These are phyloP conservation scores for Metroxylon sagu DNA, from an alignment of 176 grass and related monocot genomes.

Conservation along the genomic window DNA sequence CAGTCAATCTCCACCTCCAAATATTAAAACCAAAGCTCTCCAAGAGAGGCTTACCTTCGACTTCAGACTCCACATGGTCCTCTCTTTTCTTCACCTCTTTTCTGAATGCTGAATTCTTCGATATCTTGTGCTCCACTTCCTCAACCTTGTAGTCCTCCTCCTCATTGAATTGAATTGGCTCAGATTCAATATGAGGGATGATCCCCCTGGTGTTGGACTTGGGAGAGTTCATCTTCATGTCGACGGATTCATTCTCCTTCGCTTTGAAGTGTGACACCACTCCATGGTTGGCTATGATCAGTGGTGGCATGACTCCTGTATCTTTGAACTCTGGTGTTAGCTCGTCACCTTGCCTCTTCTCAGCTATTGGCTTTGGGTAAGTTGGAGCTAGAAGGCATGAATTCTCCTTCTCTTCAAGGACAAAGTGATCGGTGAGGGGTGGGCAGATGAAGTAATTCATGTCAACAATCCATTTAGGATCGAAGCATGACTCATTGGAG, in stretches of 20 bases:
- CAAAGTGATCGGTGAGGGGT: slow-evolving; percentile 13
- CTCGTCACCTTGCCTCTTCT: neutral
- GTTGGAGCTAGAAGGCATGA: neutral
- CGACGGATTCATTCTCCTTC: slow-evolving; percentile 6
- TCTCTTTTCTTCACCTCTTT: neutral
- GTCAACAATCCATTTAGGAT: slow-evolving; percentile 29
- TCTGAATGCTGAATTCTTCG: neutral
- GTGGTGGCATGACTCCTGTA: slow-evolving; percentile 7
- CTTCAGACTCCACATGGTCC: slow-evolving; percentile 5
- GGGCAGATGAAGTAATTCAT: slow-evolving; percentile 49
- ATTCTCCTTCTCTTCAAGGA: neutral
- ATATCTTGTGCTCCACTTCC: slow-evolving; percentile 14
- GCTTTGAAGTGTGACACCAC: slow-evolving; percentile 15
- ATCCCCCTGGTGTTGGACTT: neutral
- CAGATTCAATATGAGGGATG: neutral
- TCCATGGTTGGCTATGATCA: neutral
- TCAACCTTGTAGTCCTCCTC: slow-evolving; percentile 23
- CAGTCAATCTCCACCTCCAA: slow-evolving; percentile 36
- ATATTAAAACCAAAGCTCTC: slow-evolving; percentile 31
- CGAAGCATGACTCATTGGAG: slow-evolving; percentile 16
- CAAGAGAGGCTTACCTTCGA: neutral
- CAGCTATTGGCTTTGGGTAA: neutral
- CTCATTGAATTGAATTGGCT: slow-evolving; percentile 9
- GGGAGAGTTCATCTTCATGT: slow-evolving; percentile 13
- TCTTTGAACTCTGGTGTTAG: slow-evolving; percentile 25